These are phyloP conservation scores for Ganoderma sp. DNA, from an alignment of 1,284 basidiomycete genomes.

Conservation along the genomic window DNA sequence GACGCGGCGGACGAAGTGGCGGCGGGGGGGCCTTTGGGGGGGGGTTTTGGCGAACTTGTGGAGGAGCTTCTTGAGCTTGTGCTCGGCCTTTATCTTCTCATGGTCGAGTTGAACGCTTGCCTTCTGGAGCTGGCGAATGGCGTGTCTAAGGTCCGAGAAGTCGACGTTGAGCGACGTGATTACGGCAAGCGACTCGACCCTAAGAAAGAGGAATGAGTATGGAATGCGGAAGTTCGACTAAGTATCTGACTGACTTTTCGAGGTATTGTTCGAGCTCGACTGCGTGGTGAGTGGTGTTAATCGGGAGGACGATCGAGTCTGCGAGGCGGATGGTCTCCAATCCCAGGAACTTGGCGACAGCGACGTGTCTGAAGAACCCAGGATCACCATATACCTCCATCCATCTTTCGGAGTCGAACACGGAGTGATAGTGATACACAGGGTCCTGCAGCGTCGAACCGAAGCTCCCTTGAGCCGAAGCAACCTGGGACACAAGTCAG, in stretches of 20 bases:
- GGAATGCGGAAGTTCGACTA: not conserved
- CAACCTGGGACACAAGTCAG: slow-evolving; percentile 44
- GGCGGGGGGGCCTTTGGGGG: too few species aligned
- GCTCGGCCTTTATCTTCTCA: slow-evolving; percentile 50
- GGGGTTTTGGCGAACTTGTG: slow-evolving; percentile 45
- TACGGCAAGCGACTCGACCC: slow-evolving; percentile 43
- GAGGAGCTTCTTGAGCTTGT: slow-evolving; percentile 39
- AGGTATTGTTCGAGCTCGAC: slow-evolving; percentile 56
- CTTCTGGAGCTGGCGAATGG: slow-evolving; percentile 56
- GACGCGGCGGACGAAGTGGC: slow-evolving; percentile 34
- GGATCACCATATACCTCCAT: slow-evolving; percentile 77
- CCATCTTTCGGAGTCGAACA: slow-evolving; percentile 79
- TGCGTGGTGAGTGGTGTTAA: slow-evolving; percentile 80
- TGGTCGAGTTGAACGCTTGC: slow-evolving; percentile 62
- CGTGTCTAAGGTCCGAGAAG: slow-evolving; percentile 47
- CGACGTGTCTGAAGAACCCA: slow-evolving; percentile 62
- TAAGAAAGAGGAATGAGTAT: slow-evolving; percentile 18
- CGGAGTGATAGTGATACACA: slow-evolving; percentile 78
- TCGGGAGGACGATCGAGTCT: slow-evolving; percentile 63
- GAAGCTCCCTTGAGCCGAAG: slow-evolving; percentile 59
- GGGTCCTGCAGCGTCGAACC: slow-evolving; percentile 56
- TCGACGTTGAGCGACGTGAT: slow-evolving; percentile 35
- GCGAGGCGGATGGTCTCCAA: slow-evolving; percentile 66
- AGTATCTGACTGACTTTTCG: slow-evolving; percentile 48
- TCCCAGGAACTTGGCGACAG: slow-evolving; percentile 72